Evolutionary conservation across 176 grass and related monocot genomes (phyloP), one percentile per base, ranked within the genome.

Genomic region (Elaeis guineensis): DNA sequence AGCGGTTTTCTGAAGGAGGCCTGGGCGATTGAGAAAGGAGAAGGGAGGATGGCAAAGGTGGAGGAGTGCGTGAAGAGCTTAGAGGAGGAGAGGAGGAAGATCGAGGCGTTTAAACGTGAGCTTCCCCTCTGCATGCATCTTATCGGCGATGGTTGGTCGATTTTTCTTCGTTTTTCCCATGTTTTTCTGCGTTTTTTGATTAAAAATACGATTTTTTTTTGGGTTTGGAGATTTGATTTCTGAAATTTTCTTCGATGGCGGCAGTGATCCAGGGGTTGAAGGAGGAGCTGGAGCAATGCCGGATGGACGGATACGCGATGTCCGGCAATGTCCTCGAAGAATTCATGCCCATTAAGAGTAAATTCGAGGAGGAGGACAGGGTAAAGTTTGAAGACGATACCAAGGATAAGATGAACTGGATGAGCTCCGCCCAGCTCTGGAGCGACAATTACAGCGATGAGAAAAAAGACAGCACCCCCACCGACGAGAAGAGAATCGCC

Each of bases 351-450:
- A 74, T 78, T 25, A 70, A 80, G 72, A 74, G 39, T 49, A 77
- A 51, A 16, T 61, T 57, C 29, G 62, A 26, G 62, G 62, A 80
- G 48, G 62, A 55, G 15, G 21, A 21, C 4, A 50, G 3, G 48
- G 56, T n/a, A 35, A 73, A 80, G 55, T 19, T 26, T 20, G 62
- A 80, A 62, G 44, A 50, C 2, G 69, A 74, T 21, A 17, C 22
- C 48, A 3, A 66, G 55, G 62, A 91, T n/a, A 95, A 90, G 68
- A 73, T 24, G 52, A 87, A 84, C 67, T 95, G 90, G 90, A 81
- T 95, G 90, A 90, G 86, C 75, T 90, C 86, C 0, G 90, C 86
- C 55, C 90, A 95, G 80, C 74, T 95, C 20, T 95, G 90, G 90
- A 77, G 86, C 11, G 86, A 86, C 55, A 72, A 74, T 76, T 75